Evolutionary conservation across 495 filamentous ascomycete genomes (phyloP).

Genomic region (Neurospora sp.): DNA sequence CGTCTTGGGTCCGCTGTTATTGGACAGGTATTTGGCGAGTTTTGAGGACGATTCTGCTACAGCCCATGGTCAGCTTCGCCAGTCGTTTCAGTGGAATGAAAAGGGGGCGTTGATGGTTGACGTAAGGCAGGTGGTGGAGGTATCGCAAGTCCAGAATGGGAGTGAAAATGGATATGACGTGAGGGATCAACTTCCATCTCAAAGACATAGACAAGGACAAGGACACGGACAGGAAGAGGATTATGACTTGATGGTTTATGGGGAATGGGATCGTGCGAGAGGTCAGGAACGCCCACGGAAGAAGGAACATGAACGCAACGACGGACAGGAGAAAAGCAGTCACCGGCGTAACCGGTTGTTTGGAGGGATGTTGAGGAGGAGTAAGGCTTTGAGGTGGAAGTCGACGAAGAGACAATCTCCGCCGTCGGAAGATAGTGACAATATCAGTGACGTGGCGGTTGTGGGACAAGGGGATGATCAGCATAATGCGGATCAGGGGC

Average conservation of each 20-base stretch:
- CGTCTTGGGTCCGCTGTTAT: slow-evolving; percentile 7
- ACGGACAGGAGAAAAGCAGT: neutral
- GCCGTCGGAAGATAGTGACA: neutral
- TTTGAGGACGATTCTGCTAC: slow-evolving; percentile 19
- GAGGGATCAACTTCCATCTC: neutral
- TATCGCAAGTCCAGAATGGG: neutral
- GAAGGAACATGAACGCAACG: neutral
- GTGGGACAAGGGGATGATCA: slow-evolving; percentile 14
- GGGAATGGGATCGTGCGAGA: neutral
- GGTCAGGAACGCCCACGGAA: neutral
- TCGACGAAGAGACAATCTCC: neutral
- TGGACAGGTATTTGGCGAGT: slow-evolving; percentile 16
- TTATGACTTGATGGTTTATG: neutral
- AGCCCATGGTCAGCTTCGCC: neutral
- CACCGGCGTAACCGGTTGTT: neutral
- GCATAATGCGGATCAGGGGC: neutral
- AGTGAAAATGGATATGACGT: neutral
- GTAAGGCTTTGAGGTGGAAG: neutral
- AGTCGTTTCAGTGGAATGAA: neutral
- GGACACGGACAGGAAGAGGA: neutral
- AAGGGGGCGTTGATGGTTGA: neutral
- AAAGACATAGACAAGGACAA: neutral
- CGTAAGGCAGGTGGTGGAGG: neutral
- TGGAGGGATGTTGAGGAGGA: neutral
- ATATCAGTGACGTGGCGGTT: neutral